These are phyloP conservation scores for Coemansia sp. DNA, from an alignment of 371 early-diverging fungal genomes.

Conservation along the genomic window DNA sequence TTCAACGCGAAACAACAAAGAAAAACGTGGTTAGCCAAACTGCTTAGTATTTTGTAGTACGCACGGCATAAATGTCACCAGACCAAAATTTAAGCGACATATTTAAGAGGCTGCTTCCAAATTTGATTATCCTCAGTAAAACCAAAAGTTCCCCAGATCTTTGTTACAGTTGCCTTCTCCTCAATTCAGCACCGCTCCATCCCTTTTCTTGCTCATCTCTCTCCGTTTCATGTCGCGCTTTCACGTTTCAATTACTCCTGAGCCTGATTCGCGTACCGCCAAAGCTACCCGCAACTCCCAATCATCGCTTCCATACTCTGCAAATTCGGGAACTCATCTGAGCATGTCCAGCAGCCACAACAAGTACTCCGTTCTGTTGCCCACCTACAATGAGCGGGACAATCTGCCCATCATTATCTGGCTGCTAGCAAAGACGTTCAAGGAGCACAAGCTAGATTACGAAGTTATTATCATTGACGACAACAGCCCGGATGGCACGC, in stretches of 20 bases:
- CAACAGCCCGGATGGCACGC: slow-evolving; percentile 97
- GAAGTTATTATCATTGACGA: slow-evolving; percentile 99
- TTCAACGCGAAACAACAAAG: neutral
- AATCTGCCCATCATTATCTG: slow-evolving; percentile 94
- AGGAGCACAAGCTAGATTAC: slow-evolving; percentile 79
- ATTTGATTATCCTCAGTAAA: no score
- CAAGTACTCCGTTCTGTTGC: slow-evolving; percentile 89
- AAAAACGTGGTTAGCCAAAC: neutral
- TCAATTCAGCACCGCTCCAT: neutral
- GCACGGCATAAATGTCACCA: neutral
- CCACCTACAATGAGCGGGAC: slow-evolving; percentile 98
- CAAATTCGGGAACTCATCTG: slow-evolving; percentile 13
- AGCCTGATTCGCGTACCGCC: slow-evolving; percentile 42
- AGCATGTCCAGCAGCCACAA: slow-evolving; percentile 46
- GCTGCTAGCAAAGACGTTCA: slow-evolving; percentile 85
- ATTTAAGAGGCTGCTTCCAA: no score
- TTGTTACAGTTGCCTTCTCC: neutral
- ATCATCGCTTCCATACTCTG: slow-evolving; percentile 7
- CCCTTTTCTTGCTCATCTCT: neutral
- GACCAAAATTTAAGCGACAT: no score
- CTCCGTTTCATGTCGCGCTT: slow-evolving; percentile 41
- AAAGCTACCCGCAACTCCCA: slow-evolving; percentile 8
- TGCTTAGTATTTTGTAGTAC: neutral
- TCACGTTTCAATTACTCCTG: slow-evolving; percentile 51
- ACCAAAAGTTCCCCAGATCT: neutral